These are phyloP conservation scores for Boletus semigastroideus DNA, from an alignment of 1,284 basidiomycete species.

Conservation along the genomic window DNA sequence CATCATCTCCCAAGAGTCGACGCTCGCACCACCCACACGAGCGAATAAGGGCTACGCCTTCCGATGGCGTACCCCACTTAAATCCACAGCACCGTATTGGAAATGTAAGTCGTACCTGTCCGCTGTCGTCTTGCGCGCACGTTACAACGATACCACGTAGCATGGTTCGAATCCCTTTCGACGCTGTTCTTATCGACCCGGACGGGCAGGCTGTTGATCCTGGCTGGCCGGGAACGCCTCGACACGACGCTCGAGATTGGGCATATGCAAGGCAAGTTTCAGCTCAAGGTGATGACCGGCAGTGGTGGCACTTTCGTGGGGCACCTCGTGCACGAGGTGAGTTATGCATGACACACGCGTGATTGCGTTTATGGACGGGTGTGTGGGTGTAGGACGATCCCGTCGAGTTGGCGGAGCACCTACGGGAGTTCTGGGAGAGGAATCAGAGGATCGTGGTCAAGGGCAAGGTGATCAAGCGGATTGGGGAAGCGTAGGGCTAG, in stretches of 20 bases:
- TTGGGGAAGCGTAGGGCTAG: slow-evolving; percentile 55
- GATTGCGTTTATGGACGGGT: no score
- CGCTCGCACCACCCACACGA: slow-evolving; percentile 32
- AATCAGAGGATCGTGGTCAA: slow-evolving; percentile 77
- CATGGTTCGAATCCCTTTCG: slow-evolving; percentile 90
- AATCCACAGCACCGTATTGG: slow-evolving; percentile 90
- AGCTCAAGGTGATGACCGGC: slow-evolving; percentile 81
- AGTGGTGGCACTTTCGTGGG: slow-evolving; percentile 55
- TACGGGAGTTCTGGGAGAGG: slow-evolving; percentile 89
- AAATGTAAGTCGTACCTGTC: slow-evolving; percentile 50
- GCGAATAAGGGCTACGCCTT: slow-evolving; percentile 35
- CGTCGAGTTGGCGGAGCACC: slow-evolving; percentile 68
- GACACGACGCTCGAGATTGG: slow-evolving; percentile 96
- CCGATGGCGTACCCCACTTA: slow-evolving; percentile 84
- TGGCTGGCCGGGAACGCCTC: slow-evolving; percentile 91
- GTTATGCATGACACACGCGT: slow-evolving; percentile 12
- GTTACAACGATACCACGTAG: no score
- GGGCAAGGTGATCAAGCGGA: slow-evolving; percentile 63
- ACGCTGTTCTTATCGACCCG: slow-evolving; percentile 72
- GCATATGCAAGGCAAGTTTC: slow-evolving; percentile 99
- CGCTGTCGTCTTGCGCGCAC: no score
- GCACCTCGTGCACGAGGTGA: slow-evolving; percentile 92
- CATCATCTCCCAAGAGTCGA: slow-evolving; percentile 51
- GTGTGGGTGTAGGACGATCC: slow-evolving; percentile 75
- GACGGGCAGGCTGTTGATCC: slow-evolving; percentile 82